A percentile compares a stretch with the other conserved stretches of the same genome.
These are phyloP conservation scores for Tetrapisispora iriomotensis DNA, from an alignment of 805 yeast species.

Conservation along the genomic window DNA sequence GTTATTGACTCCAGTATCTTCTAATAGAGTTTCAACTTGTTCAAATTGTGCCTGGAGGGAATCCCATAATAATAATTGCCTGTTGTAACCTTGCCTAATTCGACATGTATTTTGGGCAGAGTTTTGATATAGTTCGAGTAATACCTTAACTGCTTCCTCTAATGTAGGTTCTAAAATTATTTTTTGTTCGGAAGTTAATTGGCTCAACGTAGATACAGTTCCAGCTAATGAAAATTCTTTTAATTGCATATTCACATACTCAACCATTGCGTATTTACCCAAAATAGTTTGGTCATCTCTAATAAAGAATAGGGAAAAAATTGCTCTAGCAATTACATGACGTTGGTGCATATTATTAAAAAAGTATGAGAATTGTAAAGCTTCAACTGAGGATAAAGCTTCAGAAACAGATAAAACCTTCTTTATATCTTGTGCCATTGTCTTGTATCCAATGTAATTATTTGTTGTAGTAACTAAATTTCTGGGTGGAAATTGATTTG, in stretches of 20 bases:
- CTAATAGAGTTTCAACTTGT: slow-evolving; percentile 41
- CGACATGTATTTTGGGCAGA: slow-evolving; percentile 64
- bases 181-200: slow-evolving; percentile 3
- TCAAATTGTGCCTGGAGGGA: slow-evolving; percentile 70
- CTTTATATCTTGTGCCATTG: slow-evolving; percentile 32
- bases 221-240: slow-evolving; percentile 29
- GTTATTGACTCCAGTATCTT: slow-evolving; percentile 7
- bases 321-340: slow-evolving; percentile 46
- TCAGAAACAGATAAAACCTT: slow-evolving; percentile 28
- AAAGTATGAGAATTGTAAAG: slow-evolving; percentile 25
- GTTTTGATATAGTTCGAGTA: slow-evolving; percentile 36
- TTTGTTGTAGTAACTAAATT: slow-evolving; percentile 25
- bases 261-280: slow-evolving; percentile 37
- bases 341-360: slow-evolving; percentile 29
- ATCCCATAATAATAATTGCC: slow-evolving; percentile 57
- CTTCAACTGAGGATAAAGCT: slow-evolving; percentile 25
- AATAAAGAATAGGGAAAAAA: slow-evolving; percentile 51
- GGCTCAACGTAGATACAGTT: slow-evolving; percentile 3
- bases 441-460: slow-evolving; percentile 21
- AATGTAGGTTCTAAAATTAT: slow-evolving; percentile 15
- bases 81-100: slow-evolving; percentile 64
- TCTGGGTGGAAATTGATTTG: slow-evolving; percentile 40
- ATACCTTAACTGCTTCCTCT: slow-evolving; percentile 39
- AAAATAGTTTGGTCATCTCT: slow-evolving; percentile 52
- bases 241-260: slow-evolving; percentile 35